Evolutionary conservation across 345 rosid species (phyloP).

Genomic region (Lepidium aucheri): DNA sequence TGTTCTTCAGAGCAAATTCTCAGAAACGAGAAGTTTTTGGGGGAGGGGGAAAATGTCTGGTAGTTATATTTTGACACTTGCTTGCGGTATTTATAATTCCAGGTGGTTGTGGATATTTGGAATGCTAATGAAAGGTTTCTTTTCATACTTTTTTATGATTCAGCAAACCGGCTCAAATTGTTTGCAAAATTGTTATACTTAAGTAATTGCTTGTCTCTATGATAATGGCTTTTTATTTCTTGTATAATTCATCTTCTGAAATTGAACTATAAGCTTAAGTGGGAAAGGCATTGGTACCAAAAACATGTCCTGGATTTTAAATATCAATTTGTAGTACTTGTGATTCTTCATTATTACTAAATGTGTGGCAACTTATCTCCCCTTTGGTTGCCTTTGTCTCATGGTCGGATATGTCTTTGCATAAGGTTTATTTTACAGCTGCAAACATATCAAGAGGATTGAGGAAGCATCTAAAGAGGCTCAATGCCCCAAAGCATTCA

Average conservation of each 20-base stretch:
- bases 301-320: neutral
- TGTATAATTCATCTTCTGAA: neutral
- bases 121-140: too few species aligned
- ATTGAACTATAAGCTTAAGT: neutral
- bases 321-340: neutral
- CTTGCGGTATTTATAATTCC: too few species aligned
- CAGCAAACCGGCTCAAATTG: conserved; percentile 38
- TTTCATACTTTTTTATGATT: conserved; percentile 5
- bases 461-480: conserved; percentile 88
- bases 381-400: neutral
- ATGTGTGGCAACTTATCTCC: neutral
- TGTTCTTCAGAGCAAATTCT: too few species aligned
- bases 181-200: conserved; percentile 42
- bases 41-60: too few species aligned
- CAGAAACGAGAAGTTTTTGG: too few species aligned
- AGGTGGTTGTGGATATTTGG: too few species aligned
- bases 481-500: conserved; percentile 74
- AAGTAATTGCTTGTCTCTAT: neutral
- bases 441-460: too few species aligned
- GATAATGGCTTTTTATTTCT: neutral
- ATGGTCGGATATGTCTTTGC: too few species aligned
- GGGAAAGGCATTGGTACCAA: neutral
- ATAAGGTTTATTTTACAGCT: too few species aligned
- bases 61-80: too few species aligned
- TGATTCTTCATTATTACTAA: conserved; percentile 15